Evolutionary conservation across 2,329 filamentous ascomycete genomes (phyloP).

Genomic region (Trichophyton benhamiae): DNA sequence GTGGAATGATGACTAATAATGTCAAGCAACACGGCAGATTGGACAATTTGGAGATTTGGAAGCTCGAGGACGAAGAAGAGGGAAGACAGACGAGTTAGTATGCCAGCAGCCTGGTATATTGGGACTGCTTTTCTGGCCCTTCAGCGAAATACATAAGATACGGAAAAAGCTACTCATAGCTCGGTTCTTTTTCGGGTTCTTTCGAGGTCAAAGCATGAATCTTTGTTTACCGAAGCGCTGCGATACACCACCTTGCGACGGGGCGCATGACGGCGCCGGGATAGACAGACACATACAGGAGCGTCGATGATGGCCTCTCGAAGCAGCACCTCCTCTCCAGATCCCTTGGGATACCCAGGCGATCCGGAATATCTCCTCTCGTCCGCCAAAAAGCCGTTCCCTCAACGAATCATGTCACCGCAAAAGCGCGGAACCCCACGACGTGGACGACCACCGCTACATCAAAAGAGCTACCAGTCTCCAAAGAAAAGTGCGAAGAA

Average conservation of each 20-base stretch:
- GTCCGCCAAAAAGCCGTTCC: conserved; percentile 29
- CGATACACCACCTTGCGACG: conserved; percentile 1
- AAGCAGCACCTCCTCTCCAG: conserved; percentile 31
- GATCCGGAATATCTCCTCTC: conserved; percentile 33
- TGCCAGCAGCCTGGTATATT: neutral
- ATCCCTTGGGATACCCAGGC: conserved; percentile 32
- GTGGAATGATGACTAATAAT: neutral
- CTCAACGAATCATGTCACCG: conserved; percentile 29
- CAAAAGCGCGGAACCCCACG: conserved; percentile 25
- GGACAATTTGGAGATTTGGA: neutral
- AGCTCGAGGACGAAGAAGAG: neutral
- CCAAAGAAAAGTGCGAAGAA: conserved; percentile 14
- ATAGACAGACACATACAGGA: neutral
- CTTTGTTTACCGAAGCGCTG: neutral
- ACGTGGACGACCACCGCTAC: conserved; percentile 16
- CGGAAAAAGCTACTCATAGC: neutral
- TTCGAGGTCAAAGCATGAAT: neutral
- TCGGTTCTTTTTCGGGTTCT: neutral
- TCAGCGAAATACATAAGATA: neutral
- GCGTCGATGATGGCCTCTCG: conserved; percentile 21
- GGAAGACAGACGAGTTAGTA: neutral
- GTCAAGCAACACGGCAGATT: neutral
- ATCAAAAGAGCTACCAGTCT: conserved; percentile 3
- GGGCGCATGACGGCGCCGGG: neutral
- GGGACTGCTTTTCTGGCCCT: neutral